These are phyloP conservation scores for Clausena lansium DNA, from an alignment of 345 rosid genomes.

Conservation along the genomic window DNA sequence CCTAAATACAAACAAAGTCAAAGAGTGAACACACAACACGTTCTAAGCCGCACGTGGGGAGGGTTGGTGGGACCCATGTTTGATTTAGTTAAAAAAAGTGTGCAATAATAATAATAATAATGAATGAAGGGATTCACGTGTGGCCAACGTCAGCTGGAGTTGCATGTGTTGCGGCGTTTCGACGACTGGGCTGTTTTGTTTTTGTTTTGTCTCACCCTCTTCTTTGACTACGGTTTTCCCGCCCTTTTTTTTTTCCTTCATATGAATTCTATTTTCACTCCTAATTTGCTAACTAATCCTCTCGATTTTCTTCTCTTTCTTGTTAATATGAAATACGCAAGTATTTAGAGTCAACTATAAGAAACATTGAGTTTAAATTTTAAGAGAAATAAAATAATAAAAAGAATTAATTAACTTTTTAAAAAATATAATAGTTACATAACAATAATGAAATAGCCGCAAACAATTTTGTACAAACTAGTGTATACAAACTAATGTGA, in stretches of 20 bases:
- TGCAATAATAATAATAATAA: neutral
- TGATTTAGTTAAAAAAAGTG: neutral
- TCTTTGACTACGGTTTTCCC: conserved; percentile 28
- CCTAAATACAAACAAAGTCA: neutral
- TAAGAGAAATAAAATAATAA: too few species aligned
- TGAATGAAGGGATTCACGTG: conserved; percentile 33
- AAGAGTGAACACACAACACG: neutral
- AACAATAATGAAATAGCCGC: too few species aligned
- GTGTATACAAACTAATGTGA: too few species aligned
- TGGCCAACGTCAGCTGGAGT: conserved; percentile 32
- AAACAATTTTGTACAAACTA: too few species aligned
- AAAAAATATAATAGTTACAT: too few species aligned
- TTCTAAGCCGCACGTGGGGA: conserved; percentile 35
- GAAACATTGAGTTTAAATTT: too few species aligned
- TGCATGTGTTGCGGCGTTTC: conserved; percentile 53
- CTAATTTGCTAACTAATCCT: neutral
- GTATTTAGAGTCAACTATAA: too few species aligned
- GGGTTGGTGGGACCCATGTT: conserved; percentile 13
- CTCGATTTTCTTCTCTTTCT: neutral
- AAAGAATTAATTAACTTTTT: too few species aligned
- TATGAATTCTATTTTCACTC: neutral
- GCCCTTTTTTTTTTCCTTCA: neutral
- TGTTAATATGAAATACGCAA: too few species aligned
- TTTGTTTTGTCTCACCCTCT: neutral
- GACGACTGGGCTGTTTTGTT: conserved; percentile 31